Evolutionary conservation across 2,329 filamentous ascomycete genomes (phyloP).

Genomic region (Pseudogymnoascus verrucosus): DNA sequence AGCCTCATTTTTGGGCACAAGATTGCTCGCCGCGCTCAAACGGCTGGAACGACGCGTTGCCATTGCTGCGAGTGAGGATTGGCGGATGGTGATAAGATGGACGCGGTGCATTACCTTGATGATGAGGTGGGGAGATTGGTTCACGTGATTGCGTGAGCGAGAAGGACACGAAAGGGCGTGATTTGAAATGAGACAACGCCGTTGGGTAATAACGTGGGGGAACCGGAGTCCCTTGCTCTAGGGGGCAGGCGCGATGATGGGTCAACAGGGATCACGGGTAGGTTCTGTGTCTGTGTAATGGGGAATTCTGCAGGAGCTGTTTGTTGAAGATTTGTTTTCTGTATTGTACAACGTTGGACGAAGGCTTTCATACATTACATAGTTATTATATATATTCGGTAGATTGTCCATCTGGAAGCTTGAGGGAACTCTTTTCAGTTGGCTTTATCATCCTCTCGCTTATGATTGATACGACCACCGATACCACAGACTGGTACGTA

Average conservation of each 20-base stretch:
- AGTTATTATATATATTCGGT: not conserved
- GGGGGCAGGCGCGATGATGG: not conserved
- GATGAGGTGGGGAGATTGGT: not conserved
- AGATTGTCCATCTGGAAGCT: not conserved
- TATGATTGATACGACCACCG: not conserved
- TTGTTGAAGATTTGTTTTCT: not conserved
- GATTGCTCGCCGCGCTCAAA: not conserved
- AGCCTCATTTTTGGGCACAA: not conserved
- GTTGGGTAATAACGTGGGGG: not conserved
- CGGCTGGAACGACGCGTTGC: conserved; percentile 1
- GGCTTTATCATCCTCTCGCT: not conserved
- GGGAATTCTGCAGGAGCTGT: not conserved
- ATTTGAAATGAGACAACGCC: not conserved
- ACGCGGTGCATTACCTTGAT: not conserved
- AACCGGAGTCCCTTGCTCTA: not conserved
- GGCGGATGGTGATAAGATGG: not conserved
- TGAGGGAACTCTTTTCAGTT: not conserved
- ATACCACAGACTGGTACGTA: not conserved
- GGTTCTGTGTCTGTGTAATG: not conserved
- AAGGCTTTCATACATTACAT: not conserved
- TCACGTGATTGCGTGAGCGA: not conserved
- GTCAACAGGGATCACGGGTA: not conserved
- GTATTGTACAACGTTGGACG: not conserved
- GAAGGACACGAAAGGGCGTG: not conserved
- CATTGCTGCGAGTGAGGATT: not conserved